phyloP scores from a whole-genome alignment of 2,329 filamentous ascomycete genomes.

The Cladophialophora psammophila region DNA sequence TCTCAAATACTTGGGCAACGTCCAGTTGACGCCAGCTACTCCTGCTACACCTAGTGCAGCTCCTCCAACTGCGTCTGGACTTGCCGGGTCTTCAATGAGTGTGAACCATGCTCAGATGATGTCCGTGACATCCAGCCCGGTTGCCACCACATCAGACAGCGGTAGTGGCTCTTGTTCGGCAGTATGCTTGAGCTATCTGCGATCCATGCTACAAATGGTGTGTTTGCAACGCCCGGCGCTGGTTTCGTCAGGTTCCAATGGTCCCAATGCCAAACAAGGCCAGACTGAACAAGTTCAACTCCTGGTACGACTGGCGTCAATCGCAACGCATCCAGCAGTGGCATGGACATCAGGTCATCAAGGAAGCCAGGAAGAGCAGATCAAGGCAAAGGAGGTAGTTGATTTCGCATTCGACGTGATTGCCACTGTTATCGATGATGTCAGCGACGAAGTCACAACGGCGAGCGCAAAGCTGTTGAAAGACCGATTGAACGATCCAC shows the following conservation, averaged over 20 bases:
- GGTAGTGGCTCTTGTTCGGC: constrained; percentile 11
- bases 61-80: constrained; percentile 8
- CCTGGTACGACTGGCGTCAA: constrained; percentile 40
- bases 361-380: constrained; percentile 27
- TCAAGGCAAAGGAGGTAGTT: constrained; percentile 29
- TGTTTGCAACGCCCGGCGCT: constrained; percentile 35
- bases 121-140: constrained; percentile 29
- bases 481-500: constrained; percentile 43
- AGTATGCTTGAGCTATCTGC: constrained; percentile 29
- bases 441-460: constrained; percentile 53
- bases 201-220: constrained; percentile 35
- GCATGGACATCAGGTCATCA: constrained; percentile 40
- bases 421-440: constrained; percentile 52
- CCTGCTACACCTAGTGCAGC: constrained; percentile 4
- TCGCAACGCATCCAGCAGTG: constrained; percentile 44
- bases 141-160: constrained; percentile 20
- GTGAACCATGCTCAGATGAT: constrained; percentile 14
- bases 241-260: constrained; percentile 12
- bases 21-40: not conserved
- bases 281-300: constrained; percentile 37
- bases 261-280: constrained; percentile 31
- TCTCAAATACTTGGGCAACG: constrained; percentile 31
- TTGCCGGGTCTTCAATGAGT: constrained; percentile 11
- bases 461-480: constrained; percentile 53
- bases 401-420: constrained; percentile 54